Conservation (phyloP, 345 rosid species). For the Gossypium arboreum region DNA sequence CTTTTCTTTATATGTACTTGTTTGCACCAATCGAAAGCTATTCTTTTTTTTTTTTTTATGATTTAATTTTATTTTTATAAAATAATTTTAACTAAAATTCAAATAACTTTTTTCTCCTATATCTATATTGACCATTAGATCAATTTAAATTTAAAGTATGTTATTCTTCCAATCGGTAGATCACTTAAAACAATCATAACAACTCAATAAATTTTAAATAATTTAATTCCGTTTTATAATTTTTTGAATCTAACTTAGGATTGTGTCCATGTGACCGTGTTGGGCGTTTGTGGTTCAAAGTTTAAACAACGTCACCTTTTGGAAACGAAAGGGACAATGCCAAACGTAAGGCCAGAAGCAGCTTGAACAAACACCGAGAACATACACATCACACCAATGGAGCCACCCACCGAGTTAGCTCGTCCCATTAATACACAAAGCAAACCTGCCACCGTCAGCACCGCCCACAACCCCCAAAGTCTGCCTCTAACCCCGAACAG, state of each 20-base stretch:
- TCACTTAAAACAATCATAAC: neutral
- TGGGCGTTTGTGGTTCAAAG: too few species aligned
- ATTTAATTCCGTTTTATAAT: too few species aligned
- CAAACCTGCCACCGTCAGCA: conserved; percentile 62
- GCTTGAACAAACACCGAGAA: conserved; percentile 81
- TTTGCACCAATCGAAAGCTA: rapidly evolving
- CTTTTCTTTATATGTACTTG: too few species aligned
- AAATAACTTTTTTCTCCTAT: too few species aligned
- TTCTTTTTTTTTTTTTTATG: rapidly evolving
- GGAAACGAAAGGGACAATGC: conserved; percentile 83
- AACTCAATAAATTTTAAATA: too few species aligned
- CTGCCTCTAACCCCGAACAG: conserved; percentile 75
- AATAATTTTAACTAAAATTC: rapidly evolving
- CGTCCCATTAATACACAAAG: conserved; percentile 61
- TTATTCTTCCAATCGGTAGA: rapidly evolving
- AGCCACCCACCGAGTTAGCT: conserved; percentile 49
- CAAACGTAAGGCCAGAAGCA: conserved; percentile 77
- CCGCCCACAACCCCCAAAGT: conserved; percentile 76
- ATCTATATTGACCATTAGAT: too few species aligned
- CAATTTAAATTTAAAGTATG: rapidly evolving
- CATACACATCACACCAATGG: conserved; percentile 52
- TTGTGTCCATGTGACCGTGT: too few species aligned
- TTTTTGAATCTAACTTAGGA: too few species aligned
- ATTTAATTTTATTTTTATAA: too few species aligned
- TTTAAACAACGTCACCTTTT: conserved; percentile 30